phyloP scores from a whole-genome alignment of 2,329 filamentous ascomycete species.

The Neopestalotiopsis sp. region DNA sequence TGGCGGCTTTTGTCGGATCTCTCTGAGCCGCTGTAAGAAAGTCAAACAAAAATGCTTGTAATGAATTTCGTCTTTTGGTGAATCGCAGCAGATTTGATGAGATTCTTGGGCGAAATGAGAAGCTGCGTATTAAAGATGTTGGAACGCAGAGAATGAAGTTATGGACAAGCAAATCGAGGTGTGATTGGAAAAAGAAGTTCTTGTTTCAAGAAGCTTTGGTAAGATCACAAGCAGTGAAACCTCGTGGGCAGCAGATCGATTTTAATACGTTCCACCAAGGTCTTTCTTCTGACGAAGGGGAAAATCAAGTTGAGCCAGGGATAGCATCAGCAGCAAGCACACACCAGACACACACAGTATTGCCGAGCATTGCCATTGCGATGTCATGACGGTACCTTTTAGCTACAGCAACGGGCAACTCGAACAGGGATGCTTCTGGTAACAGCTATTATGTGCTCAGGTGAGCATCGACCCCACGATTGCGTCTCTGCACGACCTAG shows the following conservation, averaged over 20 bases:
- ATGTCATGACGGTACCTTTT: conserved; percentile 21
- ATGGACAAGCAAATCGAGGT: too few species aligned
- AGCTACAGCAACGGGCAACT: conserved; percentile 20
- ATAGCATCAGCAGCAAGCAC: background rate
- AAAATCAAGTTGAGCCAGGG: background rate
- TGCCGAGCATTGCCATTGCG: conserved; percentile 11
- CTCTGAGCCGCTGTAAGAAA: background rate
- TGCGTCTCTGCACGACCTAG: background rate
- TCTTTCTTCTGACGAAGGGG: background rate
- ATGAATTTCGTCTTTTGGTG: background rate
- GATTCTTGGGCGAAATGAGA: too few species aligned
- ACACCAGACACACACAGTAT: background rate
- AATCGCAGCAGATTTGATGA: background rate
- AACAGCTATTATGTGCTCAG: conserved; percentile 14
- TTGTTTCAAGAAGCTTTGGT: background rate
- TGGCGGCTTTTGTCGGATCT: background rate
- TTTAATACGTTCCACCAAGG: conserved; percentile 18
- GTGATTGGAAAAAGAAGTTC: background rate
- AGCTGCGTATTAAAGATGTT: background rate
- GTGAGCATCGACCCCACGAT: conserved; percentile 21
- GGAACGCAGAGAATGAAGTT: background rate
- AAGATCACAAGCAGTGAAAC: conserved; percentile 11
- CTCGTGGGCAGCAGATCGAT: conserved; percentile 18
- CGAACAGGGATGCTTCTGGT: conserved; percentile 20
- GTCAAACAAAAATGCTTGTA: background rate